Conservation (phyloP, 208 protist genomes). For the Trypanosoma brucei region DNA sequence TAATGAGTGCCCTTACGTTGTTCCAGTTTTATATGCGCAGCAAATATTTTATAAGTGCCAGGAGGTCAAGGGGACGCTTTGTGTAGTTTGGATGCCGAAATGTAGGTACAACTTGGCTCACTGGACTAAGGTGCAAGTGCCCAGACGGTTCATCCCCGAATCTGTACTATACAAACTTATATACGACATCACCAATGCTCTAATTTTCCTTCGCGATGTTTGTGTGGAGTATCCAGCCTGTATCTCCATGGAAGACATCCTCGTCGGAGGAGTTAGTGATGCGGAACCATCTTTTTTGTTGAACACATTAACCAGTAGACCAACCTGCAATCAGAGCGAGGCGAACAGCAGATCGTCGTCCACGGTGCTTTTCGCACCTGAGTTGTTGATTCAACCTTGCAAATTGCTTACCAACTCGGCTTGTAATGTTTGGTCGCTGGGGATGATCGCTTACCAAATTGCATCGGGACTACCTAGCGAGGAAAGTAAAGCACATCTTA, state of each 20-base stretch:
- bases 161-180: constrained; percentile 23
- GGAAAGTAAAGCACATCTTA: constrained; percentile 2
- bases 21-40: constrained; percentile 44
- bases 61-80: constrained; percentile 26
- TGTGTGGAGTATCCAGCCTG: constrained; percentile 13
- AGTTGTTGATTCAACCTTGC: background rate
- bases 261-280: constrained; percentile 31
- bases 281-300: constrained; percentile 34
- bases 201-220: constrained; percentile 21
- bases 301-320: background rate
- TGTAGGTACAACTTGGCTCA: constrained; percentile 36
- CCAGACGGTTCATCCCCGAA: constrained; percentile 30
- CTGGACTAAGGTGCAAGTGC: constrained; percentile 36
- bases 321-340: background rate
- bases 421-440: constrained; percentile 55
- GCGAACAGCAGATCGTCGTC: constrained; percentile 4
- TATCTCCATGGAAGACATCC: constrained; percentile 37
- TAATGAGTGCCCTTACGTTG: constrained; percentile 40
- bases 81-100: constrained; percentile 69
- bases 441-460: constrained; percentile 44
- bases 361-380: constrained; percentile 12
- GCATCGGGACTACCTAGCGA: constrained; percentile 28
- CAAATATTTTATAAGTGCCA: constrained; percentile 29
- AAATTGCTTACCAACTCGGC: constrained; percentile 12
- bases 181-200: constrained; percentile 31